These are phyloP conservation scores for Pseudocohnilembus persalinus DNA, from an alignment of 169 alveolate genomes.

Conservation along the genomic window DNA sequence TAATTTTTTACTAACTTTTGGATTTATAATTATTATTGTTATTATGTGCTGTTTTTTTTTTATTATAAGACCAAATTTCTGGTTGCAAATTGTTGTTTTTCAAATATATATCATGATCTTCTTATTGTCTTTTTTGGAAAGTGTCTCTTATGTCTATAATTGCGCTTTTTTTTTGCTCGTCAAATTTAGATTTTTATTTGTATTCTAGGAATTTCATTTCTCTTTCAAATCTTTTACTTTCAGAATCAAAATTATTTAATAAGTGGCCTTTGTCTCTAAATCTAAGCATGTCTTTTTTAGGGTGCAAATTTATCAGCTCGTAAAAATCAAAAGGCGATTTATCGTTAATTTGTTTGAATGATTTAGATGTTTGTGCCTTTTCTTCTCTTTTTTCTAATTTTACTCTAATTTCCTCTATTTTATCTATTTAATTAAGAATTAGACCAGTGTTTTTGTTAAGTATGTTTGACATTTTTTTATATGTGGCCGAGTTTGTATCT, in stretches of 20 bases:
- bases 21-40: too few species aligned
- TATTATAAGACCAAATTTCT: too few species aligned
- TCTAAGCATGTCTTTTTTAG: background rate
- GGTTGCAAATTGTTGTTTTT: background rate
- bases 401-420: background rate
- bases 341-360: background rate
- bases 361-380: background rate
- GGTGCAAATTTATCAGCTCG: background rate
- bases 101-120: too few species aligned
- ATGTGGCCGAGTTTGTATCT: background rate
- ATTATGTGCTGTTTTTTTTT: too few species aligned
- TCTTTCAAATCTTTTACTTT: background rate
- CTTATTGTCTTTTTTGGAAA: background rate
- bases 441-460: background rate
- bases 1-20: too few species aligned
- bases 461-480: background rate
- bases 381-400: background rate
- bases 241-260: background rate
- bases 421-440: background rate
- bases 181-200: too few species aligned
- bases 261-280: background rate
- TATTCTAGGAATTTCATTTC: background rate
- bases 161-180: background rate
- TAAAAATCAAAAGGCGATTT: background rate
- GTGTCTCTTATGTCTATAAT: background rate